phyloP scores from a whole-genome alignment of 2,329 filamentous ascomycete species.

The Laburnicola sp. region DNA sequence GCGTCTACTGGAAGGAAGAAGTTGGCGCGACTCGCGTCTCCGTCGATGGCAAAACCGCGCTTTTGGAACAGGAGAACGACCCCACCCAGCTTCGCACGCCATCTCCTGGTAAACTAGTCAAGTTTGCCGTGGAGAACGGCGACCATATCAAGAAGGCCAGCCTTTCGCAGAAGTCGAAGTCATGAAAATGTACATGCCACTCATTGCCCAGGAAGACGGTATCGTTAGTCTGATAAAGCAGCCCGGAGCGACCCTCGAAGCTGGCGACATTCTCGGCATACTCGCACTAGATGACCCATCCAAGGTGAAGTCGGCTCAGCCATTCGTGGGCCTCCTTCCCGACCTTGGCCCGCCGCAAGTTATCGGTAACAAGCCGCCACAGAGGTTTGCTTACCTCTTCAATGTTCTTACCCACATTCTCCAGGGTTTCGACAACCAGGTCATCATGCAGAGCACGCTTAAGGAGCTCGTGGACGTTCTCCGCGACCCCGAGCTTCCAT shows the following conservation, averaged over 20 bases:
- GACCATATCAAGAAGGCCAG: conserved; percentile 87
- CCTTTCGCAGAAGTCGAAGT: conserved; percentile 97
- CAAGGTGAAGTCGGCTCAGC: conserved; percentile 93
- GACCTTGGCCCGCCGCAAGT: conserved; percentile 84
- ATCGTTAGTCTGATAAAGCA: conserved; percentile 98
- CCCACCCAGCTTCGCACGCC: conserved; percentile 94
- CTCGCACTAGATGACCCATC: conserved; percentile 92
- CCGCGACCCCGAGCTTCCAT: conserved; percentile 85
- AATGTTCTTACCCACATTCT: conserved; percentile 85
- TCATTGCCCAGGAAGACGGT: conserved; percentile 92
- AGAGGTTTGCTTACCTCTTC: conserved; percentile 78
- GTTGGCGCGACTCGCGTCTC: conserved; percentile 93
- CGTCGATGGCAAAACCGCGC: conserved; percentile 95
- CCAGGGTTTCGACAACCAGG: conserved; percentile 92
- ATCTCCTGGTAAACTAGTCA: conserved; percentile 95
- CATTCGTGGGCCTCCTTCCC: conserved; percentile 88
- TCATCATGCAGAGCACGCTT: conserved; percentile 86
- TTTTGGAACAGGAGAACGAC: conserved; percentile 98
- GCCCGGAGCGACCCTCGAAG: conserved; percentile 94
- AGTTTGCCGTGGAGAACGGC: conserved; percentile 95
- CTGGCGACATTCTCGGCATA: conserved; percentile 98
- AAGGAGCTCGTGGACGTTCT: conserved; percentile 90
- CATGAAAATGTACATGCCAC: conserved; percentile 99
- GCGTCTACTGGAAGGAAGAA: conserved; percentile 99
- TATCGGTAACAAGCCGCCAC: conserved; percentile 86